Evolutionary conservation across 495 filamentous ascomycete species (phyloP).

Genomic region (Hypoxylon rickii): DNA sequence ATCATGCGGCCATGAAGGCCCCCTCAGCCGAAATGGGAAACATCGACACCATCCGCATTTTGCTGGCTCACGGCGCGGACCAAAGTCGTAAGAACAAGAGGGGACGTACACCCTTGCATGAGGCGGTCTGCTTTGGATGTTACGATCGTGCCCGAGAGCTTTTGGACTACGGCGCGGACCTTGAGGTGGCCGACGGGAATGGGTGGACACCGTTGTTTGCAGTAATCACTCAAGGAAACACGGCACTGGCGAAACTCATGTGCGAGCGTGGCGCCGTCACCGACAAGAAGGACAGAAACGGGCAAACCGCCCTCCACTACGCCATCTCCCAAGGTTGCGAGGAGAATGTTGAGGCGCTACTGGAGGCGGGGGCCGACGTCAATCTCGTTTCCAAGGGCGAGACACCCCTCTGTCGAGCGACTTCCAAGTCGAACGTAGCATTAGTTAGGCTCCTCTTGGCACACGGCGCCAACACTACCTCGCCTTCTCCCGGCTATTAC

Average conservation of each 20-base stretch:
- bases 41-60: slow-evolving; percentile 25
- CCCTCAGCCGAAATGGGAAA: slow-evolving; percentile 28
- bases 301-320: slow-evolving; percentile 32
- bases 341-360: slow-evolving; percentile 29
- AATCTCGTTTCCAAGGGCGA: slow-evolving; percentile 29
- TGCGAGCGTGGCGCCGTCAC: slow-evolving; percentile 35
- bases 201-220: slow-evolving; percentile 30
- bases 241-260: slow-evolving; percentile 27
- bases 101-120: slow-evolving; percentile 32
- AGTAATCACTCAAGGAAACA: slow-evolving; percentile 32
- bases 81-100: slow-evolving; percentile 24
- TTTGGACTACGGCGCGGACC: slow-evolving; percentile 36
- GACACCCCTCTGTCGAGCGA: slow-evolving; percentile 24
- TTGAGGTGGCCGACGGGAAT: slow-evolving; percentile 22
- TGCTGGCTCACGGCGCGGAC: slow-evolving; percentile 34
- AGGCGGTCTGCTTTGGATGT: slow-evolving; percentile 27
- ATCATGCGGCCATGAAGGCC: slow-evolving; percentile 35
- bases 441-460: slow-evolving; percentile 19
- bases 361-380: slow-evolving; percentile 31
- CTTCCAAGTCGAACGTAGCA: slow-evolving; percentile 23
- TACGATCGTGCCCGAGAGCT: slow-evolving; percentile 24
- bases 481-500: slow-evolving; percentile 19
- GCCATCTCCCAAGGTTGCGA: slow-evolving; percentile 32
- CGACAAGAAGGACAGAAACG: slow-evolving; percentile 26
- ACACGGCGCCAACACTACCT: slow-evolving; percentile 4